These are phyloP conservation scores for Boechera retrofracta DNA, from an alignment of 345 rosid species.

Conservation along the genomic window DNA sequence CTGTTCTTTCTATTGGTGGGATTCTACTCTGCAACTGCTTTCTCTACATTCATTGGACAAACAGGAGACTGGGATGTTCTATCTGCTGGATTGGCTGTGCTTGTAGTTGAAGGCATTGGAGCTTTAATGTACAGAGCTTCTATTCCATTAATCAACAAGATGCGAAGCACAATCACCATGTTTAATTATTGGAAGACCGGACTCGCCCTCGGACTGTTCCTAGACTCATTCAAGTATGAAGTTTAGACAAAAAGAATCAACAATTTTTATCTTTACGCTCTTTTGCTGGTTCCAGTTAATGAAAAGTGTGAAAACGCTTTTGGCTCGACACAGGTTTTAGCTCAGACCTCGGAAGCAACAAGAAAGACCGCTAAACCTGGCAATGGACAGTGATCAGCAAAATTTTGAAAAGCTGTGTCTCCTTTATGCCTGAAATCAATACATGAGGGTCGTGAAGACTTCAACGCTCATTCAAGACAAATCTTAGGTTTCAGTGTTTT, in stretches of 20 bases:
- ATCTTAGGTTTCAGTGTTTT: constrained; percentile 11
- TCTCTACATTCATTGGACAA: constrained; percentile 79
- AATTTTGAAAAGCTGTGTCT: constrained; percentile 19
- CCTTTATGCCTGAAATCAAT: not conserved
- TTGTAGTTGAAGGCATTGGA: constrained; percentile 84
- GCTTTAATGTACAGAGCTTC: constrained; percentile 85
- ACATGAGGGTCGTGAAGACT: constrained; percentile 25
- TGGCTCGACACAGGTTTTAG: constrained; percentile 43
- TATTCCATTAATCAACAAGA: constrained; percentile 54
- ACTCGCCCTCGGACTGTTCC: constrained; percentile 85
- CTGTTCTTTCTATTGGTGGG: constrained; percentile 87
- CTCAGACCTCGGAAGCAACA: constrained; percentile 23
- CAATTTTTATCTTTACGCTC: constrained; percentile 32
- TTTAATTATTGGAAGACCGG: constrained; percentile 95
- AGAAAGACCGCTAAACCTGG: not conserved
- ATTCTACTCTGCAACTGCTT: constrained; percentile 76
- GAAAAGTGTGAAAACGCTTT: constrained; percentile 20
- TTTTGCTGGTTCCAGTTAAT: constrained; percentile 10
- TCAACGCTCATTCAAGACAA: constrained; percentile 1
- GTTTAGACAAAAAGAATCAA: constrained; percentile 30
- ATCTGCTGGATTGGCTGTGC: constrained; percentile 84
- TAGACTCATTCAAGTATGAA: constrained; percentile 91
- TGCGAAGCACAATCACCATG: constrained; percentile 63
- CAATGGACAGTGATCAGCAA: constrained; percentile 21
- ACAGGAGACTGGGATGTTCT: constrained; percentile 98